phyloP scores from a whole-genome alignment of 2,329 filamentous ascomycete species.

The Gliomastix tumulicola region DNA sequence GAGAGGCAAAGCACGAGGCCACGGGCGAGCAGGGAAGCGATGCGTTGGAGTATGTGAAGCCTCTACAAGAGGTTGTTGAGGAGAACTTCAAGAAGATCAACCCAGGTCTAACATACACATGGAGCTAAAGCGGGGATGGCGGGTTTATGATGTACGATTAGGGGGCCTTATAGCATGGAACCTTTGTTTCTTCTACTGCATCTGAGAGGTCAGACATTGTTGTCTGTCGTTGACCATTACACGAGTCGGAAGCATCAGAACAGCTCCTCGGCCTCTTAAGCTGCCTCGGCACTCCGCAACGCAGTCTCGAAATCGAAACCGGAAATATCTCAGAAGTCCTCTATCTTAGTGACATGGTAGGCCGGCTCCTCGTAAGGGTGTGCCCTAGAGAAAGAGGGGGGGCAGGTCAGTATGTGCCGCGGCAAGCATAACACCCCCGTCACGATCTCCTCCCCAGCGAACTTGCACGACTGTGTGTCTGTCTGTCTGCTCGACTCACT shows the following conservation, averaged over 20 bases:
- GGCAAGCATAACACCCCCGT: background rate
- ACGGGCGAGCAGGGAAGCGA: slow-evolving; percentile 13
- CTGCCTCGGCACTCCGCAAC: too few species aligned
- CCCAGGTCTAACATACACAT: slow-evolving; percentile 20
- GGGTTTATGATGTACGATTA: too few species aligned
- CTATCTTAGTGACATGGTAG: slow-evolving; percentile 39
- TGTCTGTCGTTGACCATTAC: too few species aligned
- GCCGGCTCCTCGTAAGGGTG: slow-evolving; percentile 47
- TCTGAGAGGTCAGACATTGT: too few species aligned
- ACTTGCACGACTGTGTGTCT: background rate
- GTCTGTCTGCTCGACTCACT: slow-evolving; percentile 32
- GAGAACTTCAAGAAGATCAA: slow-evolving; percentile 20
- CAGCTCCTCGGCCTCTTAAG: too few species aligned
- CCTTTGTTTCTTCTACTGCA: too few species aligned
- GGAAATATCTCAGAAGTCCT: slow-evolving; percentile 40
- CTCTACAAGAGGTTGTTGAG: slow-evolving; percentile 15
- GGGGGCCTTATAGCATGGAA: too few species aligned
- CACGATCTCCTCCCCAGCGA: background rate
- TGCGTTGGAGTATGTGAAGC: slow-evolving; percentile 10
- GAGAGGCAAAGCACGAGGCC: slow-evolving; percentile 21
- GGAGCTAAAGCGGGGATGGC: too few species aligned
- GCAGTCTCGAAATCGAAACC: too few species aligned
- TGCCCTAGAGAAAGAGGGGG: slow-evolving; percentile 15
- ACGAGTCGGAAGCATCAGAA: too few species aligned
- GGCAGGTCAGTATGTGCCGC: background rate